Conservation (phyloP, 129 eudicot species). For the Heracleum sosnowskyi region DNA sequence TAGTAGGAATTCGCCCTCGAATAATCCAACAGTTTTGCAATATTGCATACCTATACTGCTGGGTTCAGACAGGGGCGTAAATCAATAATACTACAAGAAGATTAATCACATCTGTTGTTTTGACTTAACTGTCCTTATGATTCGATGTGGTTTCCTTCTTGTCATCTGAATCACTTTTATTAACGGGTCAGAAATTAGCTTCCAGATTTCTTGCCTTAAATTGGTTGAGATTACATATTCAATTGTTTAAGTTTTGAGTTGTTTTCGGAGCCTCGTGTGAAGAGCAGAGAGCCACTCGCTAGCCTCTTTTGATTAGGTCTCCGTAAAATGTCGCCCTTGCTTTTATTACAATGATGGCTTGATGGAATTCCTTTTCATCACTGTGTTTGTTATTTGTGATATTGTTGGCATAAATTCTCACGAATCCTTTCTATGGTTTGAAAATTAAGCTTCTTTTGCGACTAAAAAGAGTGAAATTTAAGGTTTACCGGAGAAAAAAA, state of each 20-base stretch:
- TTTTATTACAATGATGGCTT: neutral
- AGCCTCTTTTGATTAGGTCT: slow-evolving; percentile 6
- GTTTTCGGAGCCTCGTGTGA: neutral
- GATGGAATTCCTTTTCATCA: neutral
- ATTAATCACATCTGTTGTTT: neutral
- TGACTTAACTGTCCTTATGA: neutral
- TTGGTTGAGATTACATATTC: slow-evolving; percentile 10
- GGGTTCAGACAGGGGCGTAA: slow-evolving; percentile 41
- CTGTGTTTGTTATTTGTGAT: neutral
- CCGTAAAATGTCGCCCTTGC: neutral
- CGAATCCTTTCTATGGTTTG: too few species aligned
- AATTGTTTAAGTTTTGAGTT: neutral
- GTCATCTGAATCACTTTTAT: slow-evolving; percentile 12
- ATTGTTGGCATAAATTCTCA: neutral
- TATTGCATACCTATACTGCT: neutral
- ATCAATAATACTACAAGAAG: neutral
- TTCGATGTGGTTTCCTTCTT: neutral
- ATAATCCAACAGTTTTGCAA: slow-evolving; percentile 13
- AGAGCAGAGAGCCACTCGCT: slow-evolving; percentile 2
- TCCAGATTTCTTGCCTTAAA: slow-evolving; percentile 3
- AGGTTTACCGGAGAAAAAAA: too few species aligned
- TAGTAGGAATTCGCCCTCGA: slow-evolving; percentile 14
- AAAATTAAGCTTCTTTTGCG: too few species aligned
- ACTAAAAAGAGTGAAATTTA: too few species aligned
- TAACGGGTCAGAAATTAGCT: slow-evolving; percentile 7